Percentiles rank a stretch among this genome's conserved stretches.
Conservation (phyloP, 2,329 filamentous ascomycete genomes). For the Gremmenia infestans region DNA sequence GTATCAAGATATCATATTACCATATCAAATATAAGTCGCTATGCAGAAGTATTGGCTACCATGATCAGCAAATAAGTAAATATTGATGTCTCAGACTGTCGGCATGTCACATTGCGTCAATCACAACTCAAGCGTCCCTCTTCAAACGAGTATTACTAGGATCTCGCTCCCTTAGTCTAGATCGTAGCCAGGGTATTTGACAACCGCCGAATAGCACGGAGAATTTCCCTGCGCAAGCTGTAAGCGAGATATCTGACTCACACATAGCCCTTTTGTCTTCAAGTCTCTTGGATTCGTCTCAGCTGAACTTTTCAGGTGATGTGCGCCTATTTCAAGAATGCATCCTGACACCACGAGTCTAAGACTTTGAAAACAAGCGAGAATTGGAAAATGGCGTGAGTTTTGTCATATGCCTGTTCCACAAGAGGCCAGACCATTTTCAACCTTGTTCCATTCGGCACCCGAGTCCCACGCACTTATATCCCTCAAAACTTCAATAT, state of each 20-base stretch:
- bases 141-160: background rate
- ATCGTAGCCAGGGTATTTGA: too few relatives aligned
- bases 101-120: background rate
- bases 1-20: background rate
- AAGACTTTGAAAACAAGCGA: too few relatives aligned
- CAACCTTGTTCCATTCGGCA: background rate
- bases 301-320: background rate
- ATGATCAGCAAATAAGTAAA: background rate
- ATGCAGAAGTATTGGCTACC: background rate
- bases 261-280: background rate
- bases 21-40: constrained; percentile 1
- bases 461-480: background rate
- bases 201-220: too few relatives aligned
- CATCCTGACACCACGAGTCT: background rate
- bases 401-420: background rate
- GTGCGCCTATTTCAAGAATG: background rate
- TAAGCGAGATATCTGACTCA: background rate
- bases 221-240: background rate
- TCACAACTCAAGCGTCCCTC: background rate
- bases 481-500: background rate
- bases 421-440: background rate
- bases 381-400: too few relatives aligned
- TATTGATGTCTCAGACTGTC: background rate
- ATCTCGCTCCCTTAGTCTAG: background rate
- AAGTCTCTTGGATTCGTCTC: background rate